A percentile compares a stretch with the other conserved stretches of the same genome.
Evolutionary conservation across 129 eudicot species (phyloP).

Genomic region (Flaveria robusta): DNA sequence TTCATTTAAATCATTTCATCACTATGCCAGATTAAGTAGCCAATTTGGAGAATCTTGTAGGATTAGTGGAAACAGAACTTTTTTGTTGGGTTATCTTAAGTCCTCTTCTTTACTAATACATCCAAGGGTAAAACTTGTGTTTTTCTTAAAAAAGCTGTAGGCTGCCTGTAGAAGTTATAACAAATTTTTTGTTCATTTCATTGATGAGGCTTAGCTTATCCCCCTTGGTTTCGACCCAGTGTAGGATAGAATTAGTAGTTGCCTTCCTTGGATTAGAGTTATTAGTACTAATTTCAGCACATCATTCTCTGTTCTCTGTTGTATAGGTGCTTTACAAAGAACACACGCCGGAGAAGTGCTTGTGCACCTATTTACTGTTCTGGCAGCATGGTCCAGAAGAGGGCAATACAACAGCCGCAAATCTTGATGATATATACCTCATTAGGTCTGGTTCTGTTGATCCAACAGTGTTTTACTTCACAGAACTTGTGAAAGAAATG

Average conservation of each 20-base stretch:
- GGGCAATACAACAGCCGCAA: conserved; percentile 45
- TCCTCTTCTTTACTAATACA: no score
- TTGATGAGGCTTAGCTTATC: no score
- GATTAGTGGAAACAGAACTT: no score
- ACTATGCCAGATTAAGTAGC: background rate
- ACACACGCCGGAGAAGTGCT: conserved; percentile 54
- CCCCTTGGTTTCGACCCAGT: no score
- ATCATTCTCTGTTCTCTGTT: conserved; percentile 11
- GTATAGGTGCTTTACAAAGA: conserved; percentile 51
- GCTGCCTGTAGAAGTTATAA: no score
- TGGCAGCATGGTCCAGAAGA: conserved; percentile 73
- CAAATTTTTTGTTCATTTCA: no score
- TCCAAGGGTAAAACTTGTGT: no score
- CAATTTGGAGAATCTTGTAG: background rate
- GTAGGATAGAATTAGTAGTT: background rate
- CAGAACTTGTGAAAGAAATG: conserved; percentile 46
- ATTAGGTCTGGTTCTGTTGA: conserved; percentile 26
- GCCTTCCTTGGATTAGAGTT: background rate
- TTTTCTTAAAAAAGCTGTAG: no score
- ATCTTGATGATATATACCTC: conserved; percentile 45
- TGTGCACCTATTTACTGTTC: conserved; percentile 54
- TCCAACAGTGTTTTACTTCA: conserved; percentile 44
- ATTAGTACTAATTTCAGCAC: background rate
- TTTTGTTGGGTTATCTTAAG: no score
- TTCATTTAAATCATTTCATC: background rate